A percentile compares a stretch with the other conserved stretches of the same genome.
Conservation (phyloP, 1,284 basidiomycete species). For the Cystobasidium slooffiae region DNA sequence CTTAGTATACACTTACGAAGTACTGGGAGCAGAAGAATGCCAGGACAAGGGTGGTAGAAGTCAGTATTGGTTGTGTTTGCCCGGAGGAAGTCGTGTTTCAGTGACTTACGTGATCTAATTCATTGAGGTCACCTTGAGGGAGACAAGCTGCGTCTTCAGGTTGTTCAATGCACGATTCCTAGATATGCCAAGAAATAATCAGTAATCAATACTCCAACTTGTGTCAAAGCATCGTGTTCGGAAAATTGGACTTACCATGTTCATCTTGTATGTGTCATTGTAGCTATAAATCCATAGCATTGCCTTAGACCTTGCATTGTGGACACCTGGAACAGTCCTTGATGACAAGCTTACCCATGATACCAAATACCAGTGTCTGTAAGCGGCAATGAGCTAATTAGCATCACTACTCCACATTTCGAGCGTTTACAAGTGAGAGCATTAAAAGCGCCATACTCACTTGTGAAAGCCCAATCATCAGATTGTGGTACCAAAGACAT, state of each 20-base stretch:
- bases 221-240: neutral
- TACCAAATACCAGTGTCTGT: slow-evolving; percentile 32
- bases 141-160: slow-evolving; percentile 31
- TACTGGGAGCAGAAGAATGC: neutral
- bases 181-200: no score
- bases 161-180: slow-evolving; percentile 31
- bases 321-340: neutral
- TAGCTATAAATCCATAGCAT: slow-evolving; percentile 6
- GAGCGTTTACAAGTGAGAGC: neutral
- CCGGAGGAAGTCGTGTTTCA: no score
- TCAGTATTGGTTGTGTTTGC: neutral
- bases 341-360: slow-evolving; percentile 7
- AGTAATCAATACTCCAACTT: neutral
- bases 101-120: slow-evolving; percentile 21
- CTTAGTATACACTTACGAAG: neutral
- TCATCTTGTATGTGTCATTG: slow-evolving; percentile 42
- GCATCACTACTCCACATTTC: neutral
- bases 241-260: neutral
- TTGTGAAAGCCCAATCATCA: slow-evolving; percentile 48
- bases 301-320: neutral
- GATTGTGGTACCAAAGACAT: slow-evolving; percentile 49
- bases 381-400: neutral
- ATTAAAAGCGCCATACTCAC: neutral
- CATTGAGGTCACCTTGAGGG: slow-evolving; percentile 10
- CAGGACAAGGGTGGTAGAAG: neutral